Base-by-base conservation (phyloP, 768 basidiomycete species). In the Royoungia palumana region DNA sequence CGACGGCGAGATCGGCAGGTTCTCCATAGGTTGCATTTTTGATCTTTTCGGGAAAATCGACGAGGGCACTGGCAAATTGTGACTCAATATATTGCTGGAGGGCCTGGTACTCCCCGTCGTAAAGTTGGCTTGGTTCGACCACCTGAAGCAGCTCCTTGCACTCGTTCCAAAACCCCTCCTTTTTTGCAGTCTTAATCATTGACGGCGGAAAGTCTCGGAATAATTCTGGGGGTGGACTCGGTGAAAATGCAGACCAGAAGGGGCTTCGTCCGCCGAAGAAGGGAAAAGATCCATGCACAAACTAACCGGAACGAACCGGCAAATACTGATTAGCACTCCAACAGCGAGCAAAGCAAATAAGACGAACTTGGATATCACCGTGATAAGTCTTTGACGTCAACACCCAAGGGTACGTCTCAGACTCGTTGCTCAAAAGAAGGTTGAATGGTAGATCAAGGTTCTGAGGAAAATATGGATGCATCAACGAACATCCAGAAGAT, bases 221-320 rank as follows among this genome's bases (percentile, higher is more conserved):
- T 20, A 55, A 35, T 6, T 12, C 36, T 5, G 30, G 21, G 19
- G 40, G 38, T 2, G 57, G 57, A 6, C 39, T 47, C 20, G 57
- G 57, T n/a, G 44, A 54, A 57, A 57, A 58, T 2, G 57, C 57
- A 12, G 56, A 58, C 35, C 35, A 58, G 35, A 58, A 55, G 9
- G 46, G 30, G 24, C 51, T 53, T 6, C 57, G 52, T 16, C 57
- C 57, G 17, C 57, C 57, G 35, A 58, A 58, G 41, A 47, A 58
- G 22, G 55, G 55, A 28, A 46, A 43, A 10, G 48, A 55, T 10
- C 56, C 56, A 14, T 35, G 47, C 17, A 57, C 37, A 41, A 49
- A 57, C 55, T 54, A 17, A 38, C 11, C 9, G 11, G 30, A 1
- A 17, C 10, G 8, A 19, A 44, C 20, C n/a, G 11, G 27, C 11